Evolutionary conservation across 805 yeast species (phyloP).

Genomic region (Wickerhamomyces ciferrii): DNA sequence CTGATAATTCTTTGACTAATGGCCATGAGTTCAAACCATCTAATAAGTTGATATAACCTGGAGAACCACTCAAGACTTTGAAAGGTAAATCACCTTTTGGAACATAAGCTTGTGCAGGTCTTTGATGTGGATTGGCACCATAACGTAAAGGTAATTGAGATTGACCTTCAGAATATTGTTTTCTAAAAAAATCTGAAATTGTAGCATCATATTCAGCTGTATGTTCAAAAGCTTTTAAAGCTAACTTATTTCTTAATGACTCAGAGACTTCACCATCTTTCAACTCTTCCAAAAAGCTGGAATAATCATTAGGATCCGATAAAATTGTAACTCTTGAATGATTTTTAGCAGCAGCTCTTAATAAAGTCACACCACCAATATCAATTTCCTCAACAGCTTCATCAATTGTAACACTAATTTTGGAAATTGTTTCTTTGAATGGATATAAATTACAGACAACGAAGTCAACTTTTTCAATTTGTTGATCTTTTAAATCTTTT

Average conservation of each 20-base stretch:
- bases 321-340: constrained; percentile 94
- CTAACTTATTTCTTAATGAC: constrained; percentile 74
- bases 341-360: constrained; percentile 98
- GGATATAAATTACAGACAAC: constrained; percentile 98
- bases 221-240: constrained; percentile 96
- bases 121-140: constrained; percentile 99
- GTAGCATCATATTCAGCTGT: constrained; percentile 97
- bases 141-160: constrained; percentile 93
- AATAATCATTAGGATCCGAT: constrained; percentile 92
- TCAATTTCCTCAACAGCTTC: constrained; percentile 99
- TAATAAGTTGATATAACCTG: constrained; percentile 94
- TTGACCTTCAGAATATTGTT: constrained; percentile 85
- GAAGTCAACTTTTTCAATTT: constrained; percentile 92
- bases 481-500: constrained; percentile 79
- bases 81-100: constrained; percentile 86
- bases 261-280: constrained; percentile 60
- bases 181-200: constrained; percentile 95
- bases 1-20: constrained; percentile 91
- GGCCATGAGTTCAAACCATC: constrained; percentile 99
- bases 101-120: constrained; percentile 97
- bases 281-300: constrained; percentile 80
- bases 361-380: constrained; percentile 95
- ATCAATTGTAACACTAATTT: constrained; percentile 89
- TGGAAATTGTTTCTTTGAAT: constrained; percentile 94
- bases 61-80: constrained; percentile 90